Conservation (phyloP, 768 basidiomycete species). For the Hygrophorus russula region DNA sequence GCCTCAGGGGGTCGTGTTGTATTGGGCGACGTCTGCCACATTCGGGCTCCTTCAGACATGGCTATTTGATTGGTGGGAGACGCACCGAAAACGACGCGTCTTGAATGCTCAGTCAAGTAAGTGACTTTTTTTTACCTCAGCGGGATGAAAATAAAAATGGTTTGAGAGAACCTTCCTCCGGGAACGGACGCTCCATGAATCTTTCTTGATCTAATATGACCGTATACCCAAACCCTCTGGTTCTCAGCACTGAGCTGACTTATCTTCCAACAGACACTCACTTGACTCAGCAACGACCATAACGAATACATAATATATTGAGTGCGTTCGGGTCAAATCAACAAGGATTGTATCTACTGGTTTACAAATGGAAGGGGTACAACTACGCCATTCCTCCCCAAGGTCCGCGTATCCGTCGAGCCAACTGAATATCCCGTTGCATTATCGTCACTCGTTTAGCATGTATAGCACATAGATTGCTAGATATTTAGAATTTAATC, state of each 20-base stretch:
- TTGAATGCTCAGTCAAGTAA: not conserved
- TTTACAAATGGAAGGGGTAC: not conserved
- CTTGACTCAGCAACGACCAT: too few relatives aligned
- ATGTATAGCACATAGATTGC: slow-evolving; percentile 94
- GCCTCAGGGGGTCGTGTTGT: slow-evolving; percentile 52
- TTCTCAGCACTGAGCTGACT: not conserved
- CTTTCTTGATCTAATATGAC: slow-evolving; percentile 94
- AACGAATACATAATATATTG: too few relatives aligned
- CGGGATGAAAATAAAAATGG: slow-evolving; percentile 69
- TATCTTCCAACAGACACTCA: too few relatives aligned
- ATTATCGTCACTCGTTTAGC: slow-evolving; percentile 97
- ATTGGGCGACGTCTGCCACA: slow-evolving; percentile 69
- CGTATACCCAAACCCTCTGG: slow-evolving; percentile 5
- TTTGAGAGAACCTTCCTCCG: slow-evolving; percentile 50
- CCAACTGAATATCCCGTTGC: slow-evolving; percentile 95
- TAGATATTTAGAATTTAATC: slow-evolving; percentile 19
- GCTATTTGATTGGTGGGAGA: slow-evolving; percentile 55
- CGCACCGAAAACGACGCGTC: slow-evolving; percentile 21
- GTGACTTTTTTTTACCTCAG: slow-evolving; percentile 2
- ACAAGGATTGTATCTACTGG: not conserved
- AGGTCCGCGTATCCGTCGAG: slow-evolving; percentile 86
- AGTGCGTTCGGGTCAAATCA: too few relatives aligned
- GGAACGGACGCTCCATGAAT: slow-evolving; percentile 44
- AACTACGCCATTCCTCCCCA: slow-evolving; percentile 63
- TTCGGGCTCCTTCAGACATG: slow-evolving; percentile 71